Evolutionary conservation across 768 basidiomycete genomes (phyloP).

Genomic region (Suillus brevipes): DNA sequence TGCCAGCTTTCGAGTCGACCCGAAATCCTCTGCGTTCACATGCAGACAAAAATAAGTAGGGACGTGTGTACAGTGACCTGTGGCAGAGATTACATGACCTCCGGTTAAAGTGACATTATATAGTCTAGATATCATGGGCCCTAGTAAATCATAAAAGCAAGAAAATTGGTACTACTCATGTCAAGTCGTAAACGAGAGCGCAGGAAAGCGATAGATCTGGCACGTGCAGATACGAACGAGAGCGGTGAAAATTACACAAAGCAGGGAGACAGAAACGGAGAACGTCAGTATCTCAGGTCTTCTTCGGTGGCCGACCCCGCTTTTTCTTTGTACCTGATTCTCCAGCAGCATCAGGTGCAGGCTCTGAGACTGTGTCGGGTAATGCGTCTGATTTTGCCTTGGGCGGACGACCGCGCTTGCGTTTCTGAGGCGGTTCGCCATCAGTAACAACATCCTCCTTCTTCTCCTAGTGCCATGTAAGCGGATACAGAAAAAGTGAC

Average conservation of each 20-base stretch:
- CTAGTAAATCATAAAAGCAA: constrained; percentile 36
- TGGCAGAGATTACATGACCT: constrained; percentile 12
- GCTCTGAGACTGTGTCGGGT: constrained; percentile 34
- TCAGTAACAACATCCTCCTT: constrained; percentile 44
- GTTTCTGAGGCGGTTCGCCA: constrained; percentile 57
- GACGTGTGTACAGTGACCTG: constrained; percentile 19
- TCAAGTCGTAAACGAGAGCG: constrained; percentile 31
- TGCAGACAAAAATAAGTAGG: constrained; percentile 33
- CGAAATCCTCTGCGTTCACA: constrained; percentile 29
- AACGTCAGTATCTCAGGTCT: constrained; percentile 23
- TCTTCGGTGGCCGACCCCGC: constrained; percentile 68
- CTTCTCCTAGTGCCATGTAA: constrained; percentile 32
- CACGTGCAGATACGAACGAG: constrained; percentile 4
- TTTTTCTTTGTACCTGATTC: constrained; percentile 65
- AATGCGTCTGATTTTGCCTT: constrained; percentile 56
- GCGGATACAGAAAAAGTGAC: constrained; percentile 11
- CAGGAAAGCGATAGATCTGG: constrained; percentile 24
- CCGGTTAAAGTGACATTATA: constrained; percentile 31
- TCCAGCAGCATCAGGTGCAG: constrained; percentile 34
- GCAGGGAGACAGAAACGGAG: constrained; percentile 24
- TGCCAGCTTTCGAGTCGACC: constrained; percentile 20
- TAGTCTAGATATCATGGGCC: constrained; percentile 36
- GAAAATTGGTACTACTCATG: constrained; percentile 35
- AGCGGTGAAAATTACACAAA: constrained; percentile 29
- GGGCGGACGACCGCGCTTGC: constrained; percentile 74